Percentiles rank a stretch among this genome's conserved stretches.
Evolutionary conservation across 768 basidiomycete genomes (phyloP).

Genomic region (Kwoniella mangroviensis): DNA sequence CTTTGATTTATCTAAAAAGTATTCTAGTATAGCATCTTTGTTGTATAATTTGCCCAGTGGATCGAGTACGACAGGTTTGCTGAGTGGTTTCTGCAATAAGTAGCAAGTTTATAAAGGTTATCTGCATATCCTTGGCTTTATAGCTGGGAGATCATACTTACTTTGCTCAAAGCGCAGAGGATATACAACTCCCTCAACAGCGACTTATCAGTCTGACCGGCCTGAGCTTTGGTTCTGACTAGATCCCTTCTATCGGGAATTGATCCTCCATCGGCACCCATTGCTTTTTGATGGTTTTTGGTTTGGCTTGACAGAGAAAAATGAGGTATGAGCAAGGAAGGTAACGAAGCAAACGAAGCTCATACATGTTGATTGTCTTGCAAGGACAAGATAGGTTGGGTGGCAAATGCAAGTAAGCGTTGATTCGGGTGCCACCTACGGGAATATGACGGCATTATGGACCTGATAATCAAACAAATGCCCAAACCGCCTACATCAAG

Average conservation of each 20-base stretch:
- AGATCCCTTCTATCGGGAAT: conserved; percentile 59
- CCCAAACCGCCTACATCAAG: not conserved
- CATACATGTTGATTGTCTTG: too few species aligned
- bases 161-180: conserved; percentile 95
- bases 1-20: conserved; percentile 75
- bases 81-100: conserved; percentile 69
- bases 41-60: conserved; percentile 94
- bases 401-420: conserved; percentile 22
- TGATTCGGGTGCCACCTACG: conserved; percentile 2
- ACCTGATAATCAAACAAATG: not conserved
- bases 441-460: conserved; percentile 7
- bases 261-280: conserved; percentile 56
- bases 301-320: not conserved
- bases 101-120: not conserved
- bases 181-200: conserved; percentile 86
- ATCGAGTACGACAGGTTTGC: conserved; percentile 88
- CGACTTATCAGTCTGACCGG: conserved; percentile 88
- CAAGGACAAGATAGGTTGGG: conserved; percentile 1
- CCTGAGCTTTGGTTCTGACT: conserved; percentile 62
- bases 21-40: conserved; percentile 91
- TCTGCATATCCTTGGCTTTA: too few species aligned
- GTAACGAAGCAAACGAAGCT: too few species aligned
- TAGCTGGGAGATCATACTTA: conserved; percentile 52
- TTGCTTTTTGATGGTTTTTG: not conserved
- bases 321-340: not conserved